Conservation (phyloP, 768 basidiomycete species). For the Lentinula raphanica region DNA sequence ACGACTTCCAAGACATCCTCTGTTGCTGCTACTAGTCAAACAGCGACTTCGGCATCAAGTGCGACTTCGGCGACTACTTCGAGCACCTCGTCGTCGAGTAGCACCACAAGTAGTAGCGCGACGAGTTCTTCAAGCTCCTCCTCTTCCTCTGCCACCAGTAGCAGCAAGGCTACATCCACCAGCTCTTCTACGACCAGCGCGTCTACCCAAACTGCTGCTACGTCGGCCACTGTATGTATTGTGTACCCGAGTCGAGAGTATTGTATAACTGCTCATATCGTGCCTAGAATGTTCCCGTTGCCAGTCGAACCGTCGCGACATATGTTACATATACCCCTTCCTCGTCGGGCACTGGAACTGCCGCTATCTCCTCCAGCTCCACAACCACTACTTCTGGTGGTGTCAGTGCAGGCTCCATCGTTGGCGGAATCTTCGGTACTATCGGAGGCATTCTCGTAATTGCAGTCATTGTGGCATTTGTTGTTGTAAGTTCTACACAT, state of each 20-base stretch:
- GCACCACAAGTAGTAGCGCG: neutral
- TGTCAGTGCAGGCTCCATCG: neutral
- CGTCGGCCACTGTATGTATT: neutral
- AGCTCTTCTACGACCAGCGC: neutral
- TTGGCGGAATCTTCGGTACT: constrained; percentile 2
- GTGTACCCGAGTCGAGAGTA: too few species aligned
- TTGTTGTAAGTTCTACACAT: constrained; percentile 1
- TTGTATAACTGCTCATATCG: neutral
- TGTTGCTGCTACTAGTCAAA: neutral
- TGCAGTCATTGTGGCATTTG: constrained; percentile 1
- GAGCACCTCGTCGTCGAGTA: neutral
- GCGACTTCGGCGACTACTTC: neutral
- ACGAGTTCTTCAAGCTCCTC: neutral
- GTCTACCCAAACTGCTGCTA: neutral
- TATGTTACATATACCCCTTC: constrained; percentile 1
- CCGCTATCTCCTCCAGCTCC: neutral
- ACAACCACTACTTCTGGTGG: neutral
- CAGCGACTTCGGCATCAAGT: neutral
- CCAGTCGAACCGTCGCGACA: neutral
- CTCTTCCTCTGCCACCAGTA: neutral
- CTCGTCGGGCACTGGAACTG: neutral
- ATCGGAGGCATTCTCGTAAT: constrained; percentile 5
- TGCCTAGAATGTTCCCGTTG: neutral
- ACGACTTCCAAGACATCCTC: neutral
- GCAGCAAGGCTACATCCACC: neutral